phyloP scores from a whole-genome alignment of 2,329 filamentous ascomycete species.

The Lachnellula arida region DNA sequence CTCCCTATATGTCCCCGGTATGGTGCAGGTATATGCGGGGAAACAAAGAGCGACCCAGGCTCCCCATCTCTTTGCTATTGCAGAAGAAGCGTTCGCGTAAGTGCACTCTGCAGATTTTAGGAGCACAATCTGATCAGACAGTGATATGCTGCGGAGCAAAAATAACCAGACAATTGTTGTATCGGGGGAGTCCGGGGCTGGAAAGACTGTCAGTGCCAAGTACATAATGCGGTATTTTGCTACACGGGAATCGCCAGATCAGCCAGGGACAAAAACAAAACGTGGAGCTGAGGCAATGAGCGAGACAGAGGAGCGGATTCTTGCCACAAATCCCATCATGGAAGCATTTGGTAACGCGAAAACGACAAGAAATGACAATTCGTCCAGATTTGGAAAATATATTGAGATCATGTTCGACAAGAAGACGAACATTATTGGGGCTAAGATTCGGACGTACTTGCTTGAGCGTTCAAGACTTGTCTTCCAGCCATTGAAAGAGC shows the following conservation, averaged over 20 bases:
- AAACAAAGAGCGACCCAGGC: slow-evolving; percentile 96
- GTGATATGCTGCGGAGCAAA: slow-evolving; percentile 92
- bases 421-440: slow-evolving; percentile 92
- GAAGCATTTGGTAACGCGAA: slow-evolving; percentile 99
- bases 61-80: slow-evolving; percentile 96
- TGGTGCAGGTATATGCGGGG: slow-evolving; percentile 99
- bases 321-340: slow-evolving; percentile 99
- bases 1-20: slow-evolving; percentile 95
- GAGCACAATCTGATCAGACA: slow-evolving; percentile 42
- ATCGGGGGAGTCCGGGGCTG: slow-evolving; percentile 97
- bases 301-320: slow-evolving; percentile 96
- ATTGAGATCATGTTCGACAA: slow-evolving; percentile 99
- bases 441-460: slow-evolving; percentile 93
- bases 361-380: slow-evolving; percentile 99
- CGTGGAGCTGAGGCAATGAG: slow-evolving; percentile 79
- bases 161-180: slow-evolving; percentile 99
- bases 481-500: slow-evolving; percentile 94
- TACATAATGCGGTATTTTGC: slow-evolving; percentile 99
- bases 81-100: slow-evolving; percentile 96
- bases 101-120: slow-evolving; percentile 28
- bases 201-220: slow-evolving; percentile 98
- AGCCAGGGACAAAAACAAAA: slow-evolving; percentile 72
- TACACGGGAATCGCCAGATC: slow-evolving; percentile 89
- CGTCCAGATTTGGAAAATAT: slow-evolving; percentile 97
- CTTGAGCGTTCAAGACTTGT: slow-evolving; percentile 93